Conservation (phyloP, 306 rosid species). For the Rosa rugosa region DNA sequence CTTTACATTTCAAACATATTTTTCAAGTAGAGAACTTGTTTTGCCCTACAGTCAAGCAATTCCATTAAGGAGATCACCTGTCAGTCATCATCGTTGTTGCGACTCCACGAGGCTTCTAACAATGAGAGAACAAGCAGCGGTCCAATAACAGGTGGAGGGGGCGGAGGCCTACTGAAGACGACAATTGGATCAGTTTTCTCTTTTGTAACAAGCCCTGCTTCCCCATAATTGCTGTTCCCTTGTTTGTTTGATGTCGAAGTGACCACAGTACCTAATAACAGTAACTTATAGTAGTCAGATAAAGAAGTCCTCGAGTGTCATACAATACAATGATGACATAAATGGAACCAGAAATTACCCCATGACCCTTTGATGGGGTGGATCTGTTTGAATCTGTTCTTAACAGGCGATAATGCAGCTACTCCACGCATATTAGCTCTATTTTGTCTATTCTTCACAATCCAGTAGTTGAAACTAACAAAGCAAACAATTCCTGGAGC, state of each 20-base stretch:
- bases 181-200: constrained; percentile 56
- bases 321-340: not conserved
- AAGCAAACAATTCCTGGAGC: constrained; percentile 1
- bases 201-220: constrained; percentile 36
- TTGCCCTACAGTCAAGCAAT: not conserved
- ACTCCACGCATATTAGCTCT: constrained; percentile 38
- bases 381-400: constrained; percentile 40
- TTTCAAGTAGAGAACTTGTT: constrained; percentile 33
- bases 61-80: constrained; percentile 28
- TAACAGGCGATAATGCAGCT: constrained; percentile 31
- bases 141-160: constrained; percentile 63
- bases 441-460: not conserved
- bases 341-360: constrained; percentile 37
- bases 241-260: constrained; percentile 42
- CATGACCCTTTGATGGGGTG: constrained; percentile 38
- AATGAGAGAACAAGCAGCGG: constrained; percentile 56
- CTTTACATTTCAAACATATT: constrained; percentile 34
- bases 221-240: constrained; percentile 31
- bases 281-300: not conserved
- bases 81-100: constrained; percentile 38
- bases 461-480: not conserved
- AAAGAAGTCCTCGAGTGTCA: not conserved
- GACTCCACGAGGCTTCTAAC: constrained; percentile 44
- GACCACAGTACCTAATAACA: constrained; percentile 45
- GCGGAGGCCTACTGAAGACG: constrained; percentile 62